A percentile compares a stretch with the other conserved stretches of the same genome.
Evolutionary conservation across 1,284 basidiomycete species (phyloP).

Genomic region (Apiotrichum akiyoshidainum): DNA sequence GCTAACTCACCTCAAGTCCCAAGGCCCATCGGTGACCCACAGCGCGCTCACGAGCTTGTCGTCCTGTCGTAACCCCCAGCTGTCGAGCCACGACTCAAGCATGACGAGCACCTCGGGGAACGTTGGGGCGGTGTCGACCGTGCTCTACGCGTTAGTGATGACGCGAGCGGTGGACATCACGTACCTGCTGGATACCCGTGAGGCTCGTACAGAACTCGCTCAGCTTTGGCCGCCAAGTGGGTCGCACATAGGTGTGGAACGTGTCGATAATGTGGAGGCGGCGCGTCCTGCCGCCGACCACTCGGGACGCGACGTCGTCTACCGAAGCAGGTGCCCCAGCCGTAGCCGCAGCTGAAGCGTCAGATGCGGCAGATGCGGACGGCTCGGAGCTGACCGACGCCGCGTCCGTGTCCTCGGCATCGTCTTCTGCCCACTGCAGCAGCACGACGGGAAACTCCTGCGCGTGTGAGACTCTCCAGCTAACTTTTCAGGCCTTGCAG

Average conservation of each 20-base stretch:
- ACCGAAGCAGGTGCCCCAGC: too few species aligned
- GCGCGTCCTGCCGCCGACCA: neutral
- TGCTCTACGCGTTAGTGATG: conserved; percentile 56
- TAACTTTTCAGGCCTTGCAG: neutral
- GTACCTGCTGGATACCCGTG: conserved; percentile 88
- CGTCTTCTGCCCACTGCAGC: conserved; percentile 71
- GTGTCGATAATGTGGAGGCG: conserved; percentile 53
- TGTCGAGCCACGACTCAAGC: conserved; percentile 65
- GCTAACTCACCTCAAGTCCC: conserved; percentile 46
- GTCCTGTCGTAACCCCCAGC: conserved; percentile 49
- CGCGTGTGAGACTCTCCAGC: neutral
- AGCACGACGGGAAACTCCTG: conserved; percentile 62
- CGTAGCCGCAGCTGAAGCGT: neutral
- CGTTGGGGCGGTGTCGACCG: conserved; percentile 72
- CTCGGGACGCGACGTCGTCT: neutral
- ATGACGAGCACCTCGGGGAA: conserved; percentile 67
- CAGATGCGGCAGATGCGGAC: neutral
- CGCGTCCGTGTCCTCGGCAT: conserved; percentile 31
- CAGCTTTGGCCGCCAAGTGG: conserved; percentile 77
- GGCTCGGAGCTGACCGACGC: neutral
- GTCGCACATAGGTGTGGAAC: conserved; percentile 83
- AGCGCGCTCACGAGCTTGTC: conserved; percentile 44
- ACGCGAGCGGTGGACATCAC: conserved; percentile 24
- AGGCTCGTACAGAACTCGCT: conserved; percentile 79
- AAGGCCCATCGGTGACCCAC: conserved; percentile 57